Evolutionary conservation across 1,284 basidiomycete genomes (phyloP).

Genomic region (Ustilago esculenta): DNA sequence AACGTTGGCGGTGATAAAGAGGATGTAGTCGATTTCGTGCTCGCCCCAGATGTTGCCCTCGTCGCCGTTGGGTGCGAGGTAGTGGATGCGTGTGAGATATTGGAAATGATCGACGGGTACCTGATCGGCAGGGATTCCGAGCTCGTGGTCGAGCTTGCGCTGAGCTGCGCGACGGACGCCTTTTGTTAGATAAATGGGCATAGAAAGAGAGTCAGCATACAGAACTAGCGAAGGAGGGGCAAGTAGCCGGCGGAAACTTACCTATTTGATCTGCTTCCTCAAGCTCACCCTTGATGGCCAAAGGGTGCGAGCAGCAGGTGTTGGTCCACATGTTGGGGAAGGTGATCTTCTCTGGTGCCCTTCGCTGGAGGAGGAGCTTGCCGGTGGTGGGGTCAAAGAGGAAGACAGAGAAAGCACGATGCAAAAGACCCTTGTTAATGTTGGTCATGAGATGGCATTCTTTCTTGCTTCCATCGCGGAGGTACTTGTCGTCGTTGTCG

Average conservation of each 20-base stretch:
- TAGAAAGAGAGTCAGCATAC: background rate
- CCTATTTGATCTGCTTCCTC: conserved; percentile 74
- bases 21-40: conserved; percentile 99
- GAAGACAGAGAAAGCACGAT: conserved; percentile 97
- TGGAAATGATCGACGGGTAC: conserved; percentile 88
- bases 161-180: conserved; percentile 86
- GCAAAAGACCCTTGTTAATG: conserved; percentile 91
- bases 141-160: conserved; percentile 94
- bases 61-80: conserved; percentile 82
- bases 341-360: conserved; percentile 97
- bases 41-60: conserved; percentile 90
- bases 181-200: conserved; percentile 15
- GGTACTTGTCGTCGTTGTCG: conserved; percentile 82
- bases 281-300: conserved; percentile 80
- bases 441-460: conserved; percentile 99
- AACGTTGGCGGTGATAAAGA: conserved; percentile 91
- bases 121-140: conserved; percentile 81
- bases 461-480: conserved; percentile 78
- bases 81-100: conserved; percentile 96
- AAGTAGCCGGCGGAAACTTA: too few relatives aligned
- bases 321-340: conserved; percentile 99
- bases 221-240: background rate
- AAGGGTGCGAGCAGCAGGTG: conserved; percentile 97
- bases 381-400: conserved; percentile 94
- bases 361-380: conserved; percentile 91